These are phyloP conservation scores for Tolypocladium endophyticum DNA, from an alignment of 2,329 filamentous ascomycete genomes.

Conservation along the genomic window DNA sequence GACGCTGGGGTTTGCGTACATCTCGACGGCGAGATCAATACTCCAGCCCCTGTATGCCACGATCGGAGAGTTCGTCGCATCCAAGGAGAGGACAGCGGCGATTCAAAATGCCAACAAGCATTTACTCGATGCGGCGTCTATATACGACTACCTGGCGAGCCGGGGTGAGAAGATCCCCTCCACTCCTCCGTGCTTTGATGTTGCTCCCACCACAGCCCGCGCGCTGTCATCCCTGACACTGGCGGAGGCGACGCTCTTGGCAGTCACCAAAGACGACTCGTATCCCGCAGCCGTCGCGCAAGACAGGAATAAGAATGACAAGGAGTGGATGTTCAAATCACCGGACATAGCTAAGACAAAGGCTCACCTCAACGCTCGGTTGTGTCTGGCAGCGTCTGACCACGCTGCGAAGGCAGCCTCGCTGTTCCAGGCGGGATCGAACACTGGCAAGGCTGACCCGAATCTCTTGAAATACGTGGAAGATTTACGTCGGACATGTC, in stretches of 20 bases:
- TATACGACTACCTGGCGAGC: conserved; percentile 62
- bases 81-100: conserved; percentile 57
- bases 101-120: conserved; percentile 67
- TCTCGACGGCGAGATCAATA: conserved; percentile 58
- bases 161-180: conserved; percentile 35
- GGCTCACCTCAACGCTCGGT: conserved; percentile 74
- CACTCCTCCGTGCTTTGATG: conserved; percentile 38
- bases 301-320: conserved; percentile 70
- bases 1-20: conserved; percentile 65
- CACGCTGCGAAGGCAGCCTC: conserved; percentile 66
- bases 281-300: conserved; percentile 78
- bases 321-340: conserved; percentile 93
- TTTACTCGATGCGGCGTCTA: conserved; percentile 66
- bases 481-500: conserved; percentile 62
- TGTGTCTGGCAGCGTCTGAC: conserved; percentile 81
- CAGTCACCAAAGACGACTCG: conserved; percentile 88
- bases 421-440: conserved; percentile 30
- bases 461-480: conserved; percentile 63
- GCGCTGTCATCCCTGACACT: conserved; percentile 58
- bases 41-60: conserved; percentile 65
- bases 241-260: conserved; percentile 81
- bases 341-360: conserved; percentile 83
- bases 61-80: conserved; percentile 45
- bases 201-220: conserved; percentile 39
- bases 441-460: conserved; percentile 46